A percentile compares a stretch with the other conserved stretches of the same genome.
phyloP scores from a whole-genome alignment of 129 eudicot genomes.

The Arctium lappa region DNA sequence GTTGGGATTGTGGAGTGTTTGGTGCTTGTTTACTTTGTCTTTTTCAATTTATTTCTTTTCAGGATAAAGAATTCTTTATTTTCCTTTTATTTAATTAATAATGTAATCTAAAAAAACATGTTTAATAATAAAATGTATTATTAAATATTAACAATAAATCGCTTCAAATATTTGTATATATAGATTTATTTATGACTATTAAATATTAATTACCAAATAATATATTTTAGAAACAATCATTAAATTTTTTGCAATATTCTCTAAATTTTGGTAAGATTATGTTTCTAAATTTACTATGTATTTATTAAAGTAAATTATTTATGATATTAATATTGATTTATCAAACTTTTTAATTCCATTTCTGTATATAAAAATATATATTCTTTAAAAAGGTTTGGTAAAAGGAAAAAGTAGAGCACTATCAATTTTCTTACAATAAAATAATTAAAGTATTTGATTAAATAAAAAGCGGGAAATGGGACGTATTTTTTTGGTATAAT shows the following conservation, averaged over 20 bases:
- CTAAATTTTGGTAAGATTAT: neutral
- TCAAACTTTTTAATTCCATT: neutral
- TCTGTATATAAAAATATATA: neutral
- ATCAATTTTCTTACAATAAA: neutral
- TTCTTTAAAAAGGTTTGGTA: neutral
- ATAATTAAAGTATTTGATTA: conserved; percentile 1
- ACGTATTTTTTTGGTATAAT: neutral
- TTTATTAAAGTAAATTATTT: neutral
- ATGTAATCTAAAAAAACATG: neutral
- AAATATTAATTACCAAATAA: neutral
- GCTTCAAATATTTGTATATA: neutral
- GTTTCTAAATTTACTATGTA: neutral
- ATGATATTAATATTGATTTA: neutral
- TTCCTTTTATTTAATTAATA: neutral
- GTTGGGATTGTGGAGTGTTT: conserved; percentile 15
- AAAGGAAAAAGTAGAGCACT: neutral
- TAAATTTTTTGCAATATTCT: neutral
- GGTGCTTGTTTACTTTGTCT: conserved; percentile 10
- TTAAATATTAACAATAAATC: neutral
- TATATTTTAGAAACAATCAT: neutral
- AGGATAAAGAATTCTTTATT: conserved; percentile 23
- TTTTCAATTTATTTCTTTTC: conserved; percentile 8
- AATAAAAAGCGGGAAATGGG: conserved; percentile 49
- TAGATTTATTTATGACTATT: neutral
- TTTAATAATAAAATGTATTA: neutral